These are phyloP conservation scores for Pichia gijzeniarum DNA, from an alignment of 805 yeast genomes.

Conservation along the genomic window DNA sequence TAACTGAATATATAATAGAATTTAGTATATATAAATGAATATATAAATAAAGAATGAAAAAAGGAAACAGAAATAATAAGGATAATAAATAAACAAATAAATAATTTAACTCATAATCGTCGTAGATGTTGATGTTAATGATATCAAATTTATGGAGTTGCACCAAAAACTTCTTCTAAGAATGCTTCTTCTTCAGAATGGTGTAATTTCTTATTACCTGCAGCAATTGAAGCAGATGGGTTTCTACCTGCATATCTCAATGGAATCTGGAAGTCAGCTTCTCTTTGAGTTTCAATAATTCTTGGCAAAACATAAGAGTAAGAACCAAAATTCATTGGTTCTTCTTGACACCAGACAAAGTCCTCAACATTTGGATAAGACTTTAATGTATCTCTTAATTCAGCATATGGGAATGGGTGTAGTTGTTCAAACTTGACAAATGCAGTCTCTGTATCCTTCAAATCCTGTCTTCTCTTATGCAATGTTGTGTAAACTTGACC, in stretches of 20 bases:
- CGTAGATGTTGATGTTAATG: not conserved
- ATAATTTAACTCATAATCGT: not conserved
- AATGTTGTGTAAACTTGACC: constrained; percentile 96
- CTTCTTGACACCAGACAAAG: constrained; percentile 96
- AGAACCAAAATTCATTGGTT: constrained; percentile 95
- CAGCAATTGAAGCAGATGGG: constrained; percentile 97
- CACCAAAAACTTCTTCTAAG: constrained; percentile 64
- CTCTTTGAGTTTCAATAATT: constrained; percentile 64
- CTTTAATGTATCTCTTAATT: constrained; percentile 76
- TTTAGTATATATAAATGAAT: constrained; percentile 1
- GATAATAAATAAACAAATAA: constrained; percentile 3
- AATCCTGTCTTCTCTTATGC: constrained; percentile 76
- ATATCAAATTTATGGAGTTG: constrained; percentile 1
- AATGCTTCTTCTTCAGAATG: constrained; percentile 82
- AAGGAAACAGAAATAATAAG: not conserved
- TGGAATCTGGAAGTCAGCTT: constrained; percentile 54
- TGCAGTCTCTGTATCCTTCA: constrained; percentile 79
- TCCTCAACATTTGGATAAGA: constrained; percentile 79
- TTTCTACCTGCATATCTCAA: constrained; percentile 94
- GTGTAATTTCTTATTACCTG: constrained; percentile 90
- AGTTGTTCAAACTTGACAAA: constrained; percentile 86
- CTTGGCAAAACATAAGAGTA: constrained; percentile 82
- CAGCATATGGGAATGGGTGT: constrained; percentile 98
- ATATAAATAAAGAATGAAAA: constrained; percentile 1
- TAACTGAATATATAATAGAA: not conserved